These are phyloP conservation scores for Candida parachauliodes DNA, from an alignment of 805 yeast species.

Conservation along the genomic window DNA sequence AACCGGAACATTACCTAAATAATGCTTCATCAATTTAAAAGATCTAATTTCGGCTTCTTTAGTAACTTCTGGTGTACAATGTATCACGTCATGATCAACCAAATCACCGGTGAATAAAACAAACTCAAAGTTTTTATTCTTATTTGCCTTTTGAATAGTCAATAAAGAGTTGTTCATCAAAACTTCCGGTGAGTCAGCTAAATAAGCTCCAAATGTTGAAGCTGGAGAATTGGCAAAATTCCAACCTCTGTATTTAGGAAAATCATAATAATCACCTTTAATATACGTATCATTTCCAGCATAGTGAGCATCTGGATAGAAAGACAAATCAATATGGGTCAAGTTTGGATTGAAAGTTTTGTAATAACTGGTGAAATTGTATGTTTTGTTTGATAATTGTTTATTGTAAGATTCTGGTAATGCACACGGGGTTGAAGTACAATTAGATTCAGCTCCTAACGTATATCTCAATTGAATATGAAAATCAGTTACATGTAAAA, in stretches of 20 bases:
- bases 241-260: conserved; percentile 22
- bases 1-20: conserved; percentile 50
- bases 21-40: conserved; percentile 55
- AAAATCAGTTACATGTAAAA: conserved; percentile 63
- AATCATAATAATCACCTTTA: conserved; percentile 33
- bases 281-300: conserved; percentile 21
- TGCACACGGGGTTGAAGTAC: conserved; percentile 58
- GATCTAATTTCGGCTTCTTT: conserved; percentile 70
- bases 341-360: conserved; percentile 11
- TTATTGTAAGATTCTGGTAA: conserved; percentile 45
- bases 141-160: conserved; percentile 12
- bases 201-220: conserved; percentile 57
- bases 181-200: conserved; percentile 64
- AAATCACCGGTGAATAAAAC: conserved; percentile 70
- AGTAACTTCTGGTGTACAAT: conserved; percentile 56
- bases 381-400: conserved; percentile 21
- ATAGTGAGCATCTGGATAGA: conserved; percentile 28
- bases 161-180: conserved; percentile 55
- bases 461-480: conserved; percentile 56
- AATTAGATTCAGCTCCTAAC: conserved; percentile 54
- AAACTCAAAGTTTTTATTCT: conserved; percentile 48
- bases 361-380: conserved; percentile 30
- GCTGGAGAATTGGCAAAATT: conserved; percentile 42
- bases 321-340: conserved; percentile 9
- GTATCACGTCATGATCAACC: conserved; percentile 60